Conservation (phyloP, 192 early-diverging fungal genomes). For the Coemansia furcata region DNA sequence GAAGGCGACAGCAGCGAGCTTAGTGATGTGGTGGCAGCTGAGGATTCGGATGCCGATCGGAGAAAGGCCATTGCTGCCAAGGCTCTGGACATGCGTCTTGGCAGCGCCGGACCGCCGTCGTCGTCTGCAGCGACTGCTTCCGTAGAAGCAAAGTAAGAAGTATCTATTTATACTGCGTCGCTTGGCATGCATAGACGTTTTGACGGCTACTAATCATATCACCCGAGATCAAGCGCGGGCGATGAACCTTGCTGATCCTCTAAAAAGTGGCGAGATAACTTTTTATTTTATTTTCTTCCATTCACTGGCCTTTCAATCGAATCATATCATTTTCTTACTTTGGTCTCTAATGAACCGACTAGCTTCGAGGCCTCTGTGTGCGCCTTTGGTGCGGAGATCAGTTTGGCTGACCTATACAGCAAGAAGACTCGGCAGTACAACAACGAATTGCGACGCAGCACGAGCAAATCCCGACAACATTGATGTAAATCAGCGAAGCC, state of each 20-base stretch:
- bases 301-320: neutral
- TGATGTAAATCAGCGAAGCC: slow-evolving; percentile 3
- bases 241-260: slow-evolving; percentile 1
- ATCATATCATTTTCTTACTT: too few species aligned
- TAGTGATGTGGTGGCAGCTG: neutral
- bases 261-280: neutral
- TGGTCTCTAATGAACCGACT: neutral
- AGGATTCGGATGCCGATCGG: slow-evolving; percentile 37
- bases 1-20: neutral
- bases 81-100: slow-evolving; percentile 42
- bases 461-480: neutral
- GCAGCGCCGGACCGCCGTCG: neutral
- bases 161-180: neutral
- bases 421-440: neutral
- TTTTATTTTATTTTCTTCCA: neutral
- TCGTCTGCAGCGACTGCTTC: neutral
- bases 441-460: neutral
- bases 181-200: neutral
- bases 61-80: slow-evolving; percentile 42
- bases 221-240: neutral
- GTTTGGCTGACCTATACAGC: neutral
- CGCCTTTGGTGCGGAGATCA: neutral
- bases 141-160: neutral
- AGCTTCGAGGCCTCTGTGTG: neutral
- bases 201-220: too few species aligned